A percentile compares a stretch with the other conserved stretches of the same genome.
These are phyloP conservation scores for Wickerhamomyces sp. DNA, from an alignment of 1,139 yeast species.

Conservation along the genomic window DNA sequence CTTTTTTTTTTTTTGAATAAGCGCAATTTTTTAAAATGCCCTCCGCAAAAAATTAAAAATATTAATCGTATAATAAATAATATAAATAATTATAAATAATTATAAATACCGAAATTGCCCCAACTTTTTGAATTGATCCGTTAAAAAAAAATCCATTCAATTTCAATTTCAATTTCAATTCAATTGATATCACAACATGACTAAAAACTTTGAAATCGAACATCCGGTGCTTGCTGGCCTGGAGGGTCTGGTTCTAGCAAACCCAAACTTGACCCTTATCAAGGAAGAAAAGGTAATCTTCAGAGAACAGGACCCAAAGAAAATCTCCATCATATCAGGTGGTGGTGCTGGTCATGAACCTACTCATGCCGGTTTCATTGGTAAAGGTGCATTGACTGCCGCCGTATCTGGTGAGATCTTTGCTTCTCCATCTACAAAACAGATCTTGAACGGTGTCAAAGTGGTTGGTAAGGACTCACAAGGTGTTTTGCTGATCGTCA, in stretches of 20 bases:
- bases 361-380: slow-evolving; percentile 86
- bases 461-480: slow-evolving; percentile 39
- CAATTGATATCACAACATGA: slow-evolving; percentile 5
- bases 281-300: slow-evolving; percentile 68
- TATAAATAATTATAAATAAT: no score
- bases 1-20: no score
- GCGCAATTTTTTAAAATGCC: no score
- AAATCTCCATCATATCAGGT: slow-evolving; percentile 75
- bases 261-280: slow-evolving; percentile 60
- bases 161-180: no score
- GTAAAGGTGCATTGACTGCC: slow-evolving; percentile 73
- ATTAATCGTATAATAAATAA: no score
- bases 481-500: slow-evolving; percentile 74
- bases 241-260: slow-evolving; percentile 62
- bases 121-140: no score
- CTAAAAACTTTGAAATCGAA: slow-evolving; percentile 31
- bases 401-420: slow-evolving; percentile 88
- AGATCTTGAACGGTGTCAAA: slow-evolving; percentile 64
- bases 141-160: no score
- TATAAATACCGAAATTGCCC: no score
- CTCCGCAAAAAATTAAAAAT: no score
- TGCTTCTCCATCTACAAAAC: slow-evolving; percentile 90
- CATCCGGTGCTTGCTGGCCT: slow-evolving; percentile 66
- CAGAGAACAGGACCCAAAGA: slow-evolving; percentile 34
- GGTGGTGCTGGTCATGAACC: slow-evolving; percentile 99